Conservation (phyloP, 2,329 filamentous ascomycete genomes). For the Ceratocystis huliohia region DNA sequence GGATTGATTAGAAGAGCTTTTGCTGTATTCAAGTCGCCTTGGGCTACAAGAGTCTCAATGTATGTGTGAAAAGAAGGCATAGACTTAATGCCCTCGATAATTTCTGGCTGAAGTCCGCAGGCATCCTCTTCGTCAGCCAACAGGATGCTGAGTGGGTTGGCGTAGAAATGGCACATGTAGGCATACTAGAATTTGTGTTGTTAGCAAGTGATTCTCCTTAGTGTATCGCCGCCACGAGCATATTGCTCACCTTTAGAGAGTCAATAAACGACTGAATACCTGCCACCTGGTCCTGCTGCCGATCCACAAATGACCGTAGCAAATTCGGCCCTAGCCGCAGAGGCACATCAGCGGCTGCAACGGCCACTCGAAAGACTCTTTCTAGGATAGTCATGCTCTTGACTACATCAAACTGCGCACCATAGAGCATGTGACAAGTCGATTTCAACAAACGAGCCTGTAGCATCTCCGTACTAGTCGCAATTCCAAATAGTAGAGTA, state of each 20-base stretch:
- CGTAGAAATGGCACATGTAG: constrained; percentile 78
- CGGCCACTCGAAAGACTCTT: constrained; percentile 52
- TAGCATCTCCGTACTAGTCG: constrained; percentile 68
- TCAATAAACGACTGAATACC: constrained; percentile 61
- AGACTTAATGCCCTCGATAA: constrained; percentile 54
- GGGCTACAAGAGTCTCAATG: constrained; percentile 15
- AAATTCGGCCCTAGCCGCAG: constrained; percentile 53
- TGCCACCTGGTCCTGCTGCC: constrained; percentile 65
- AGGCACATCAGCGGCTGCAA: constrained; percentile 44
- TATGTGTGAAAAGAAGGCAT: constrained; percentile 52
- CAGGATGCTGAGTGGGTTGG: constrained; percentile 59
- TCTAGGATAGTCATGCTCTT: constrained; percentile 61
- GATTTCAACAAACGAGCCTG: constrained; percentile 59
- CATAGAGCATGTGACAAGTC: constrained; percentile 53
- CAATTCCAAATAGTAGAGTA: constrained; percentile 63
- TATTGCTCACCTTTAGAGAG: constrained; percentile 47
- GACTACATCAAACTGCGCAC: constrained; percentile 64
- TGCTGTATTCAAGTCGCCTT: constrained; percentile 5
- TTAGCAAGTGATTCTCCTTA: background rate
- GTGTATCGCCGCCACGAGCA: background rate
- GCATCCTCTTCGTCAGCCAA: constrained; percentile 28
- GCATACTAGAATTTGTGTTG: constrained; percentile 45
- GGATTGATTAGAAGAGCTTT: constrained; percentile 9
- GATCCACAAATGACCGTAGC: constrained; percentile 50
- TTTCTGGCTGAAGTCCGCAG: constrained; percentile 40